Percentiles rank a stretch among this genome's conserved stretches.
Conservation (phyloP, 371 early-diverging fungal species). For the Dipsacomyces acuminosporus region DNA sequence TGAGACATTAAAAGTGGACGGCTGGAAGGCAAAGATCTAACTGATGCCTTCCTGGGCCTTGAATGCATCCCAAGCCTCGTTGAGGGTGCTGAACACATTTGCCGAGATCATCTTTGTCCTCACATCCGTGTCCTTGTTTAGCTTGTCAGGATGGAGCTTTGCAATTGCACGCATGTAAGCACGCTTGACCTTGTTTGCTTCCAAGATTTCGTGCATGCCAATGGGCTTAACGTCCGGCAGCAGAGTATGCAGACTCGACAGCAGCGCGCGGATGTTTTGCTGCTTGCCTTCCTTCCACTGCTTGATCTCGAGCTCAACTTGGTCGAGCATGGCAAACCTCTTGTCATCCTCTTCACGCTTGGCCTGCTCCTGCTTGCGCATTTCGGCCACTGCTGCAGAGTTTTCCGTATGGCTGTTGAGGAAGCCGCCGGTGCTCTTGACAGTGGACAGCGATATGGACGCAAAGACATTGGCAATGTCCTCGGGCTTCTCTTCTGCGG, state of each 20-base stretch:
- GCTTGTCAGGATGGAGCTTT: constrained; percentile 92
- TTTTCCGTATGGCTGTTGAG: constrained; percentile 17
- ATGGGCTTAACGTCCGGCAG: constrained; percentile 79
- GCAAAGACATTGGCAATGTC: constrained; percentile 30
- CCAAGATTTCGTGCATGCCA: constrained; percentile 76
- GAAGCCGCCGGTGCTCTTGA: constrained; percentile 22
- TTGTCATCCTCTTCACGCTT: constrained; percentile 74
- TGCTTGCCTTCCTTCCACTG: constrained; percentile 85
- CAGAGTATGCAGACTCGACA: constrained; percentile 75
- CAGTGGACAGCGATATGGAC: constrained; percentile 50
- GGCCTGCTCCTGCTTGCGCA: constrained; percentile 67
- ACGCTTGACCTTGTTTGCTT: constrained; percentile 81
- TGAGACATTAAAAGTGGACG: too few species aligned
- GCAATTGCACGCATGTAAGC: constrained; percentile 89
- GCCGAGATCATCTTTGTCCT: constrained; percentile 86
- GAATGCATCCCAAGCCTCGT: constrained; percentile 93
- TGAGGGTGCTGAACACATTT: constrained; percentile 78
- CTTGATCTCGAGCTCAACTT: constrained; percentile 65
- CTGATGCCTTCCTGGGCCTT: constrained; percentile 62
- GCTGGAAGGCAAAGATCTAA: constrained; percentile 5
- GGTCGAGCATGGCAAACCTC: constrained; percentile 66
- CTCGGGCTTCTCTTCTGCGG: constrained; percentile 4
- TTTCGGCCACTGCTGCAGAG: constrained; percentile 52
- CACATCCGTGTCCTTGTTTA: constrained; percentile 52
- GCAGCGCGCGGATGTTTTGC: constrained; percentile 79